Percentiles rank a stretch among this genome's conserved stretches.
These are phyloP conservation scores for Ophiosphaerella korrae DNA, from an alignment of 2,329 filamentous ascomycete species.

Conservation along the genomic window DNA sequence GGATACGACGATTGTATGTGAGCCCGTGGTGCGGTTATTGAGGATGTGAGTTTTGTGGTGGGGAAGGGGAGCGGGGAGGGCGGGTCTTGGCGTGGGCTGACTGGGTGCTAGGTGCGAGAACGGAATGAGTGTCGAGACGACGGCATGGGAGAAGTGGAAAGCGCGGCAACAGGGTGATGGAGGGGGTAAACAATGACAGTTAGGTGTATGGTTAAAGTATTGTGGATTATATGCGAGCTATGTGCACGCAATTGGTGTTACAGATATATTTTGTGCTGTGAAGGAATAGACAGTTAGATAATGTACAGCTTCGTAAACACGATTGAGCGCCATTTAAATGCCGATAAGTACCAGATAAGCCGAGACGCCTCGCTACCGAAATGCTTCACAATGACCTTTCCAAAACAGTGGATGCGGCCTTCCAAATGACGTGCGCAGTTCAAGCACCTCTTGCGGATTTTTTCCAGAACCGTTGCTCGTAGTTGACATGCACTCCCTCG, in stretches of 20 bases:
- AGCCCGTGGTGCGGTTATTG: slow-evolving; percentile 64
- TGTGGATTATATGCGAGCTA: no score
- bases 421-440: neutral
- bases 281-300: slow-evolving; percentile 12
- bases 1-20: slow-evolving; percentile 55
- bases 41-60: slow-evolving; percentile 55
- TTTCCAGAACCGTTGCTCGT: slow-evolving; percentile 64
- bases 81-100: slow-evolving; percentile 24
- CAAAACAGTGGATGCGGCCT: neutral
- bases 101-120: slow-evolving; percentile 52
- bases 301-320: slow-evolving; percentile 21
- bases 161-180: slow-evolving; percentile 30
- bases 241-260: neutral
- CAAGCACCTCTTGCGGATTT: slow-evolving; percentile 45
- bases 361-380: slow-evolving; percentile 49
- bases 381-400: slow-evolving; percentile 24
- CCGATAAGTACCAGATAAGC: slow-evolving; percentile 12
- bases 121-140: slow-evolving; percentile 66
- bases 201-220: neutral
- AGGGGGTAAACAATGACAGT: neutral
- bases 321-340: slow-evolving; percentile 29
- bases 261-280: neutral
- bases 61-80: slow-evolving; percentile 8
- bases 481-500: slow-evolving; percentile 60
- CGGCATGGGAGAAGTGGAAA: slow-evolving; percentile 60